A percentile compares a stretch with the other conserved stretches of the same genome.
Conservation (phyloP, 2,329 filamentous ascomycete genomes). For the Cadophora sp. region DNA sequence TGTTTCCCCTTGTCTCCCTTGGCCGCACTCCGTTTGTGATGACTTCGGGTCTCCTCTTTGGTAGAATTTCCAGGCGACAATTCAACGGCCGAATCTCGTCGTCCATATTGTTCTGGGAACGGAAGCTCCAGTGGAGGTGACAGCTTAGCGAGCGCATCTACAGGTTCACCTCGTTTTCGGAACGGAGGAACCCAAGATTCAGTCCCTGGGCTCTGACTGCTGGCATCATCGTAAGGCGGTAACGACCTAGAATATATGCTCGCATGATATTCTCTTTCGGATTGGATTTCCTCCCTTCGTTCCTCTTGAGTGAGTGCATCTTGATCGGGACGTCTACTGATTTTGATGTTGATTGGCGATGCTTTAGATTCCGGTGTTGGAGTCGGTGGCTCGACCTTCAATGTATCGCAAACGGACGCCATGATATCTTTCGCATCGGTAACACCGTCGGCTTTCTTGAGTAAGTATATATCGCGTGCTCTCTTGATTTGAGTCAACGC, state of each 20-base stretch:
- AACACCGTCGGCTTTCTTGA: not conserved
- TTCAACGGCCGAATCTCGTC: not conserved
- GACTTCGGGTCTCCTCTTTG: not conserved
- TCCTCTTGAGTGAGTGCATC: not conserved
- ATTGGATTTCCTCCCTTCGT: not conserved
- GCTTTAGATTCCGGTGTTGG: not conserved
- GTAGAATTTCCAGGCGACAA: no score
- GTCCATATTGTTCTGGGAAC: no score
- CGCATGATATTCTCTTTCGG: not conserved
- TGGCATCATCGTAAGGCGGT: not conserved
- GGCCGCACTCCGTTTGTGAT: not conserved
- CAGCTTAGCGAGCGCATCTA: not conserved
- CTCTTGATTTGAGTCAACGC: not conserved
- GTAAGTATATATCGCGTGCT: not conserved
- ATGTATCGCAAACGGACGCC: not conserved
- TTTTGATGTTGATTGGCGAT: not conserved
- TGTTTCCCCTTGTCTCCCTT: not conserved
- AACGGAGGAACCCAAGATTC: not conserved
- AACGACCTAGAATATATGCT: not conserved
- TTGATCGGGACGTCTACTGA: not conserved
- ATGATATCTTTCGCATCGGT: not conserved
- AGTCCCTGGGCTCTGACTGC: not conserved
- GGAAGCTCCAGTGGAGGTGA: not conserved
- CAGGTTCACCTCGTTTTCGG: not conserved
- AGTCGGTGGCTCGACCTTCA: not conserved